Base-by-base conservation (phyloP, 345 rosid species). In the Trapa incisa region DNA sequence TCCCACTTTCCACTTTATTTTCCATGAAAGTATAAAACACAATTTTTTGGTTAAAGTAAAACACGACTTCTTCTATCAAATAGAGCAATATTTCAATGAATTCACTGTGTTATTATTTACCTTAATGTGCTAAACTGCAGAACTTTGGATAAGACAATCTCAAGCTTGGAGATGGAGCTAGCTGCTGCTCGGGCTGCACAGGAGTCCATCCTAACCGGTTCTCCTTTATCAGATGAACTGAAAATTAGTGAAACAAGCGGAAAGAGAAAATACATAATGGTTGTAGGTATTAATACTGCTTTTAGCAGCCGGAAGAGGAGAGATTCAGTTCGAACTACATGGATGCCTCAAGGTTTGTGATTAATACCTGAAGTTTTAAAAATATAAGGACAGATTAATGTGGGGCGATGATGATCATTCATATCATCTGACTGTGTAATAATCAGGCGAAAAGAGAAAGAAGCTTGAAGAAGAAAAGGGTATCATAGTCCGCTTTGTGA, bases 401-500 rank as follows among this genome's bases (percentile, higher is more conserved):
- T 58, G 63, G 32, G 35, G 63, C 3, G 15, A 35, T 58, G 14
- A 58, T 58, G 63, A 58, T 58, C 6, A 15, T 32, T n/a, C 57
- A 15, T 15, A 22, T n/a, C 17, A 48, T 42, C 14, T 11, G 65
- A 37, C 45, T 14, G 52, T 17, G 48, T 7, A 45, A 37, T 73
- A 70, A 71, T 61, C 76, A 94, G 99, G 95, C 63, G 90, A 83
- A 54, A 85, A 87, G 66, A 82, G 92, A 75, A 91, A 80, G 84
- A 87, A 86, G 78, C 96, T 91, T 0, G 97, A 94, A 80, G 91
- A 91, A 80, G 96, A 91, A 83, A 94, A 94, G 84, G 99, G 99
- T 75, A 91, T 94, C 65, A 73, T 94, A 38, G 82, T 91, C 70
- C 96, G 97, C 68, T 94, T 94, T 74, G 99, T 91, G 17, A 94